These are phyloP conservation scores for Bidens hawaiensis DNA, from an alignment of 140 eudicot species.

Conservation along the genomic window DNA sequence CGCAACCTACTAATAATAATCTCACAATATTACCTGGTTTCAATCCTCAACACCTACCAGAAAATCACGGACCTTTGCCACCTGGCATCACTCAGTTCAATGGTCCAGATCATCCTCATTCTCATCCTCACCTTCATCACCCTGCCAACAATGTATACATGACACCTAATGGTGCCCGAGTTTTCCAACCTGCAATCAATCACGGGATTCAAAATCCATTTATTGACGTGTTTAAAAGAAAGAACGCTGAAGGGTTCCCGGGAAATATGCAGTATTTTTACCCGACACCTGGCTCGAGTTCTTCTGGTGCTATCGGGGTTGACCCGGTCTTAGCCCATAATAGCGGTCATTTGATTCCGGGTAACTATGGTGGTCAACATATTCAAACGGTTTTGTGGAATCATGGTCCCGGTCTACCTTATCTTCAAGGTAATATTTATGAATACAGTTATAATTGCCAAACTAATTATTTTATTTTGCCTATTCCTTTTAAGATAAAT, in stretches of 20 bases:
- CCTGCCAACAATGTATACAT: conserved; percentile 34
- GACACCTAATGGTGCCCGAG: conserved; percentile 53
- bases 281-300: conserved; percentile 63
- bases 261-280: conserved; percentile 40
- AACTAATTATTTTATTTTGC: too few relatives aligned
- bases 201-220: conserved; percentile 56
- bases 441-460: too few relatives aligned
- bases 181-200: conserved; percentile 50
- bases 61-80: conserved; percentile 44
- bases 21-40: conserved; percentile 43
- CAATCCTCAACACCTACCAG: conserved; percentile 51
- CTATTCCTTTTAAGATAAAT: too few relatives aligned
- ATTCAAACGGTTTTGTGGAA: conserved; percentile 60
- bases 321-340: conserved; percentile 42
- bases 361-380: conserved; percentile 48
- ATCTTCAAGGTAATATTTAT: conserved; percentile 46
- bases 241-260: conserved; percentile 51
- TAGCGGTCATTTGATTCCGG: conserved; percentile 44
- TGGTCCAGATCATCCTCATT: conserved; percentile 29
- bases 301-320: conserved; percentile 49
- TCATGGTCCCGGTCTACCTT: conserved; percentile 47
- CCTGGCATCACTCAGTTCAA: conserved; percentile 48
- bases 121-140: conserved; percentile 44
- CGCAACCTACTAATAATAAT: conserved; percentile 38
- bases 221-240: conserved; percentile 68